Conservation (phyloP, 805 yeast species). For the Candida chauliodis region DNA sequence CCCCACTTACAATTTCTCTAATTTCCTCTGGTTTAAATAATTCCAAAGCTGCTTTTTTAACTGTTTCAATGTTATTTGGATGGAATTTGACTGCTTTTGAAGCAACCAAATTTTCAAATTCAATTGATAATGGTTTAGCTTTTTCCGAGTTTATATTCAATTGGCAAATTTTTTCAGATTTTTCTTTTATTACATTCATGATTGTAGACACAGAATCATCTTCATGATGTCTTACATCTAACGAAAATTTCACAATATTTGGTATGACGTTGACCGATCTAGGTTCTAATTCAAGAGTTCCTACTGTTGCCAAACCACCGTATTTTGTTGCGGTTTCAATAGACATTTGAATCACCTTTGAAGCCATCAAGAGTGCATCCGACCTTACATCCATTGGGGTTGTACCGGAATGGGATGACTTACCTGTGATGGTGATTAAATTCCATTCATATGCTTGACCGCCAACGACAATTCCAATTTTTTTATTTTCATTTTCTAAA, state of each 20-base stretch:
- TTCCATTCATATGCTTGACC: slow-evolving; percentile 68
- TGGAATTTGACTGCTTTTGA: slow-evolving; percentile 60
- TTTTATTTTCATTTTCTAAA: slow-evolving; percentile 51
- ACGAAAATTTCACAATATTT: slow-evolving; percentile 52
- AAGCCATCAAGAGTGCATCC: slow-evolving; percentile 59
- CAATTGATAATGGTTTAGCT: slow-evolving; percentile 33
- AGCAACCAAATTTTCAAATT: slow-evolving; percentile 42
- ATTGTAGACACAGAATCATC: slow-evolving; percentile 42
- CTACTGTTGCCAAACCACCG: slow-evolving; percentile 57
- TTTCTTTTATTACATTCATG: slow-evolving; percentile 33
- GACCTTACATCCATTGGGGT: slow-evolving; percentile 61
- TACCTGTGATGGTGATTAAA: slow-evolving; percentile 53
- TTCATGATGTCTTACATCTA: slow-evolving; percentile 56
- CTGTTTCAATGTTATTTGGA: slow-evolving; percentile 47
- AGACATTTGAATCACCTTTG: slow-evolving; percentile 53
- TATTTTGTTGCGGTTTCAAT: slow-evolving; percentile 51
- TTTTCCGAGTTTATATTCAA: slow-evolving; percentile 14
- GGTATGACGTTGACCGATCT: slow-evolving; percentile 68
- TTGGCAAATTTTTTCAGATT: slow-evolving; percentile 33
- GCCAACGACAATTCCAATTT: slow-evolving; percentile 63
- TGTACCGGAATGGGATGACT: slow-evolving; percentile 71
- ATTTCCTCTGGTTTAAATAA: slow-evolving; percentile 44
- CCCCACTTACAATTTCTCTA: slow-evolving; percentile 57
- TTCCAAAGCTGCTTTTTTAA: slow-evolving; percentile 48
- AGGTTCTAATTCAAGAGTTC: slow-evolving; percentile 54